These are phyloP conservation scores for Galerina sulciceps DNA, from an alignment of 768 basidiomycete species.

Conservation along the genomic window DNA sequence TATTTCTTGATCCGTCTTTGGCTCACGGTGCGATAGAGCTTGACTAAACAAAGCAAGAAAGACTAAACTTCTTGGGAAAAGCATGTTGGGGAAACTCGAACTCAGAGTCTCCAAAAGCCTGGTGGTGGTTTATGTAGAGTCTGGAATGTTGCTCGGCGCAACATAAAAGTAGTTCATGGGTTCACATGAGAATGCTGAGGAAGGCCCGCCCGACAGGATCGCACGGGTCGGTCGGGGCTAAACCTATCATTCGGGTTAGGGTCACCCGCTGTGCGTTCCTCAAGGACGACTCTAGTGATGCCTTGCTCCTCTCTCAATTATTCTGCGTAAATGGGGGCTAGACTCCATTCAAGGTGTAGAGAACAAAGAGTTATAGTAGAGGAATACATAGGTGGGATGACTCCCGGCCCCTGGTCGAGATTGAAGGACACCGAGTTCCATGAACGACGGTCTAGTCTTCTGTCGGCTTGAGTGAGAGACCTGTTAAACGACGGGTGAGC, in stretches of 20 bases:
- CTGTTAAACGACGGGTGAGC: not conserved
- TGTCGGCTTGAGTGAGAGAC: no score
- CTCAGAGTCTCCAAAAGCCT: not conserved
- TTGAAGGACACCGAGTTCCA: no score
- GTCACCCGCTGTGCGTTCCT: constrained; percentile 2
- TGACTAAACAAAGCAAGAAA: constrained; percentile 26
- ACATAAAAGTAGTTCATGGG: not conserved
- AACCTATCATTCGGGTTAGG: constrained; percentile 9
- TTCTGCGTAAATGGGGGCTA: not conserved
- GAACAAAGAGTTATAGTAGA: no score
- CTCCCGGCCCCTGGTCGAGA: no score
- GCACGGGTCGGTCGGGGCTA: constrained; percentile 11
- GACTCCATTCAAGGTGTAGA: no score
- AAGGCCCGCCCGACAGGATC: constrained; percentile 27
- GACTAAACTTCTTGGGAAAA: constrained; percentile 8
- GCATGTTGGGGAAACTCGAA: constrained; percentile 9
- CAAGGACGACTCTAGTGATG: constrained; percentile 3
- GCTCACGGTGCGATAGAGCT: constrained; percentile 44
- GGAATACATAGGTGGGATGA: no score
- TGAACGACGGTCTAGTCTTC: no score
- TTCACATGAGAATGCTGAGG: constrained; percentile 18
- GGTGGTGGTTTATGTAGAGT: constrained; percentile 3
- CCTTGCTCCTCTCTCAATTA: not conserved
- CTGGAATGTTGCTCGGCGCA: not conserved
- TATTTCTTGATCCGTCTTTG: constrained; percentile 47